Conservation (phyloP, 768 basidiomycete species). For the Hericium alpestre region DNA sequence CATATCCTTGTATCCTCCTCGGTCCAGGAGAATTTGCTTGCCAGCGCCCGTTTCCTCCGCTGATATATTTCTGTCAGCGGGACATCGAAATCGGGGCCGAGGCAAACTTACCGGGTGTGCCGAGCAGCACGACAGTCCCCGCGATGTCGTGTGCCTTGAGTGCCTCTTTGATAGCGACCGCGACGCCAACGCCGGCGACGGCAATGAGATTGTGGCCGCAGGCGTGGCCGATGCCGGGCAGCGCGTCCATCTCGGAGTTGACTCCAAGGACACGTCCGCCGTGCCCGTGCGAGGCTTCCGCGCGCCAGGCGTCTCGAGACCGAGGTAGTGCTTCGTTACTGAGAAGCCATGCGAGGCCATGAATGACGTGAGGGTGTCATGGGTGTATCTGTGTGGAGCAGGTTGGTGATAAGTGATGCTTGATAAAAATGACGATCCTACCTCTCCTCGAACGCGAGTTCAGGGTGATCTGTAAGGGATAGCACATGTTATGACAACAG, state of each 20-base stretch:
- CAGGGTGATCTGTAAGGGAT: constrained; percentile 43
- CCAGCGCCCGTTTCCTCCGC: constrained; percentile 76
- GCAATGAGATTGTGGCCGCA: constrained; percentile 84
- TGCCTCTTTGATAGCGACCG: constrained; percentile 62
- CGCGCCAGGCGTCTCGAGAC: constrained; percentile 71
- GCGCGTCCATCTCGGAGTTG: constrained; percentile 68
- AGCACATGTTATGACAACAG: neutral
- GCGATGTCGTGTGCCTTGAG: constrained; percentile 49
- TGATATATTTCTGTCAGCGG: constrained; percentile 16
- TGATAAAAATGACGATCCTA: constrained; percentile 17
- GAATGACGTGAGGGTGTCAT: constrained; percentile 56
- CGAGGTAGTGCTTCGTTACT: constrained; percentile 63
- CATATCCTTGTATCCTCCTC: constrained; percentile 74
- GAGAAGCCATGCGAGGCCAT: constrained; percentile 58
- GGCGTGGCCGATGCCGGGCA: constrained; percentile 47
- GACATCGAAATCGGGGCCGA: neutral
- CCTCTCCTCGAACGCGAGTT: constrained; percentile 57
- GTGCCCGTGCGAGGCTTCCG: constrained; percentile 49
- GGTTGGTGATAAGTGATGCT: neutral
- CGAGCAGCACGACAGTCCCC: constrained; percentile 64
- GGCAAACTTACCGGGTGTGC: constrained; percentile 39
- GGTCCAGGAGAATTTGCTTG: constrained; percentile 62
- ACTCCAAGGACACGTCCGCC: constrained; percentile 62
- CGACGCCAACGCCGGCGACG: constrained; percentile 63
- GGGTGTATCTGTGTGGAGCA: constrained; percentile 45